Evolutionary conservation across 192 early-diverging fungal species (phyloP), one percentile per base, ranked within the genome.

Genomic region (Rhizoclosmatium sp.): DNA sequence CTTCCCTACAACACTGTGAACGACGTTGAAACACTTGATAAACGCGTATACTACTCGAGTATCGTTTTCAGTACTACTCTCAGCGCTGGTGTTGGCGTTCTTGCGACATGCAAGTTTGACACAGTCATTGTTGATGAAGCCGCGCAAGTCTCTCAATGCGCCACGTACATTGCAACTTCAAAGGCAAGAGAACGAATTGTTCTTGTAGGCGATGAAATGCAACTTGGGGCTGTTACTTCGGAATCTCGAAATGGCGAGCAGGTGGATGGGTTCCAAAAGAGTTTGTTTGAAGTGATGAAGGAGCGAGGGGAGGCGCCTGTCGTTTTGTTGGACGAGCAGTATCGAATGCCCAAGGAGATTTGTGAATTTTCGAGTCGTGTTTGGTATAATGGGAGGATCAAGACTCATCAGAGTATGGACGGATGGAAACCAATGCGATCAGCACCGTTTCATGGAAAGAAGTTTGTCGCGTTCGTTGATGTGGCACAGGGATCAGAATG

Each of bases 41-140:
- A 69, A 41, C 67, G 67, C 46, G 47, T 69, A 9, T 47, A 47
- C 23, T 69, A 16, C 67, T 16, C 67, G 5, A 19, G 5, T 0
- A 16, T 69, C 44, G 47, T 69, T 9, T 69, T 69, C 44, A 10
- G 23, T 12, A 69, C 67, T 9, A 69, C 67, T 4, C 14, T 48
- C 7, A 12, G 44, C 5, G 39, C 9, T 0, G 67, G 44, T n/a
- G 4, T 69, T 4, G 23, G 67, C 44, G 67, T 48, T 4, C 4
- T 69, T 46, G 41, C 67, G 41, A 40, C 4, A 10, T 10, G 67
- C n/a, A 47, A 19, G 21, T 69, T 69, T 41, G 67, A 69, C 67
- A 69, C 67, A 12, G 67, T 69, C 10, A 41, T 69, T 19, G 67
- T 69, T 10, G 67, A 69, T 41, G 67, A 69, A 47, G 67, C 67